Conservation (phyloP, 1,139 yeast genomes). For the Pichia sp. region DNA sequence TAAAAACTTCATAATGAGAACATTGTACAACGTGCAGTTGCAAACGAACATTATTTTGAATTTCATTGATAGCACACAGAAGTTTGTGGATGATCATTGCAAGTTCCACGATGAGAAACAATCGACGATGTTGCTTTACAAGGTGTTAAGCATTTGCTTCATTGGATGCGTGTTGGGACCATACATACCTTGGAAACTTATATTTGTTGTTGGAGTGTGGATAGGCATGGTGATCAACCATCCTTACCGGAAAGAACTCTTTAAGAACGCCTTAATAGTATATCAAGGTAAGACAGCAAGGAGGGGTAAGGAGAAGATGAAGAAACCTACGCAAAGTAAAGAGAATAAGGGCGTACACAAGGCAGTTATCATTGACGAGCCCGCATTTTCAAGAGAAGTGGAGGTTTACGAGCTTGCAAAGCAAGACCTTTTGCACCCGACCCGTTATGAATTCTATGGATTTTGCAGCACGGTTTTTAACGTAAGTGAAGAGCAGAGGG, state of each 20-base stretch:
- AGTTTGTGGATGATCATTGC: conserved; percentile 54
- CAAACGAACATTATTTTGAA: conserved; percentile 50
- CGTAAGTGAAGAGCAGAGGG: conserved; percentile 40
- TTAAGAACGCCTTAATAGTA: no score
- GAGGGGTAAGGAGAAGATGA: no score
- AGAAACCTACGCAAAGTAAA: no score
- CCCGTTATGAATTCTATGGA: conserved; percentile 48
- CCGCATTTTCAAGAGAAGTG: conserved; percentile 52
- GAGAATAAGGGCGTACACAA: no score
- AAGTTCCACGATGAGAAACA: conserved; percentile 65
- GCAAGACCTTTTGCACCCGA: conserved; percentile 51
- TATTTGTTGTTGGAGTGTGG: conserved; percentile 58
- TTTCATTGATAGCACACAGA: conserved; percentile 46
- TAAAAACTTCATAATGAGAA: conserved; percentile 41
- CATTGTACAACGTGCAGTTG: conserved; percentile 58
- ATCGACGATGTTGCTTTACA: conserved; percentile 48
- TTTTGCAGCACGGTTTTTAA: conserved; percentile 49
- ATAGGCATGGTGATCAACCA: conserved; percentile 40
- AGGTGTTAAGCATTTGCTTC: conserved; percentile 28
- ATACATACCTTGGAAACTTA: conserved; percentile 58
- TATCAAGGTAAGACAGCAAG: no score
- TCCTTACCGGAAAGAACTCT: conserved; percentile 34
- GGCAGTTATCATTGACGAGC: conserved; percentile 58
- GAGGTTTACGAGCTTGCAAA: conserved; percentile 73
- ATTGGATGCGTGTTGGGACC: conserved; percentile 48